These are phyloP conservation scores for Acorus calamus DNA, from an alignment of 106 monocot genomes.

Conservation along the genomic window DNA sequence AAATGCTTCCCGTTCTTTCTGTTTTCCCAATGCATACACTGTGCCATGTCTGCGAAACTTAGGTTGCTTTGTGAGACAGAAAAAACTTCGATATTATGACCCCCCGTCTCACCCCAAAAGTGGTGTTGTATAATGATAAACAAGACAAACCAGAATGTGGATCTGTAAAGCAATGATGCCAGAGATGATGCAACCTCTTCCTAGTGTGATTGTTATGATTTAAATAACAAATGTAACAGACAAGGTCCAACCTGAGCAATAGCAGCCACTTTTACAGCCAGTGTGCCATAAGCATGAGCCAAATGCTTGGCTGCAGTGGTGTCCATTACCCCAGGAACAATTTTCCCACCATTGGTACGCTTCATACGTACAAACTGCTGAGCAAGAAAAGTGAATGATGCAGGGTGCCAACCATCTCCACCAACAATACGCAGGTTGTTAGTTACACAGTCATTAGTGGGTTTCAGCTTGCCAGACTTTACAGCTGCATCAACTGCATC, in stretches of 20 bases:
- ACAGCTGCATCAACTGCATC: slow-evolving; percentile 92
- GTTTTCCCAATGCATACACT: too few species aligned
- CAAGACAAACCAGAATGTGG: too few species aligned
- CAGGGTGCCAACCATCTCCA: slow-evolving; percentile 73
- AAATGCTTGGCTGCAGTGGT: slow-evolving; percentile 78
- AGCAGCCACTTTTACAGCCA: slow-evolving; percentile 64
- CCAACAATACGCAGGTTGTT: slow-evolving; percentile 61
- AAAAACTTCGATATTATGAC: too few species aligned
- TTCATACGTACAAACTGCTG: slow-evolving; percentile 90
- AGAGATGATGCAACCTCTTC: too few species aligned
- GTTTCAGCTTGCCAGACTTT: slow-evolving; percentile 76
- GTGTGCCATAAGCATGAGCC: slow-evolving; percentile 86
- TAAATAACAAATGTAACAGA: not conserved
- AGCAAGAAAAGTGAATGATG: slow-evolving; percentile 75
- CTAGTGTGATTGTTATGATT: too few species aligned
- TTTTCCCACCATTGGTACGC: slow-evolving; percentile 52
- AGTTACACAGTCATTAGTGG: slow-evolving; percentile 69
- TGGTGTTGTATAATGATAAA: too few species aligned
- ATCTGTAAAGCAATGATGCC: too few species aligned
- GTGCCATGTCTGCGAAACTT: too few species aligned
- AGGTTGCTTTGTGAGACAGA: too few species aligned
- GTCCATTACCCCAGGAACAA: slow-evolving; percentile 87
- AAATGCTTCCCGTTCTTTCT: too few species aligned
- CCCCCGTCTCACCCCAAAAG: too few species aligned
- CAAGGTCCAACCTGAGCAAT: slow-evolving; percentile 72